phyloP scores from a whole-genome alignment of 2,329 filamentous ascomycete genomes.

The Clonostachys rosea region DNA sequence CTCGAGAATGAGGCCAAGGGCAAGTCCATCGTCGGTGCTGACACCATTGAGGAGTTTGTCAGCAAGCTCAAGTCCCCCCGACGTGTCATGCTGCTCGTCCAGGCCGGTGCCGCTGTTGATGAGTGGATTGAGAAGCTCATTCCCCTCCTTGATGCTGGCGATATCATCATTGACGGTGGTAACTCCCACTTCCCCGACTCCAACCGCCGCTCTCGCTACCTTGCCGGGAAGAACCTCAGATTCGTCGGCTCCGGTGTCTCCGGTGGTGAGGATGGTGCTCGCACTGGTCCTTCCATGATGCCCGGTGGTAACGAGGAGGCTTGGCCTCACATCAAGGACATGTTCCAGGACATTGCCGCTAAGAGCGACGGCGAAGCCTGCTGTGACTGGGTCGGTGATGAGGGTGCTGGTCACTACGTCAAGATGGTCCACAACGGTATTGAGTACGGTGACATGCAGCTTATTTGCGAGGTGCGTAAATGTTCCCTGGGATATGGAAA shows the following conservation, averaged over 20 bases:
- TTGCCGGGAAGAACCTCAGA: slow-evolving; percentile 79
- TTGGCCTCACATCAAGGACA: slow-evolving; percentile 97
- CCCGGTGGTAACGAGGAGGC: slow-evolving; percentile 97
- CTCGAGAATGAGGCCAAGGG: slow-evolving; percentile 88
- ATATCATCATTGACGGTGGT: slow-evolving; percentile 98
- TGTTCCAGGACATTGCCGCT: slow-evolving; percentile 96
- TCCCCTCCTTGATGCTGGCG: slow-evolving; percentile 74
- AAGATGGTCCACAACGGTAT: slow-evolving; percentile 99
- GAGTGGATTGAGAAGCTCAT: slow-evolving; percentile 97
- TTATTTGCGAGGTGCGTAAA: slow-evolving; percentile 86
- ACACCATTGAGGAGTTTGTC: slow-evolving; percentile 91
- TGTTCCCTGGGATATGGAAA: not conserved
- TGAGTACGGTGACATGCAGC: slow-evolving; percentile 99
- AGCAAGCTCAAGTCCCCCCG: slow-evolving; percentile 96
- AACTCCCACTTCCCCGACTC: slow-evolving; percentile 99
- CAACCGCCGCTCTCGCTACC: slow-evolving; percentile 93
- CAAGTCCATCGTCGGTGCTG: slow-evolving; percentile 91
- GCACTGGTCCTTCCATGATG: slow-evolving; percentile 97
- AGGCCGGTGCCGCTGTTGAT: slow-evolving; percentile 96
- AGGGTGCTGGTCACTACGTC: slow-evolving; percentile 99
- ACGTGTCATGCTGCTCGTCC: slow-evolving; percentile 97
- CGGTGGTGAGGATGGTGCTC: slow-evolving; percentile 98
- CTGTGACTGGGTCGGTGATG: slow-evolving; percentile 99
- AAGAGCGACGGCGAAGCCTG: slow-evolving; percentile 97
- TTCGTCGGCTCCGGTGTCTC: slow-evolving; percentile 98